Percentiles rank a stretch among this genome's conserved stretches.
These are phyloP conservation scores for Calvatia gigantea DNA, from an alignment of 768 basidiomycete genomes.

Conservation along the genomic window DNA sequence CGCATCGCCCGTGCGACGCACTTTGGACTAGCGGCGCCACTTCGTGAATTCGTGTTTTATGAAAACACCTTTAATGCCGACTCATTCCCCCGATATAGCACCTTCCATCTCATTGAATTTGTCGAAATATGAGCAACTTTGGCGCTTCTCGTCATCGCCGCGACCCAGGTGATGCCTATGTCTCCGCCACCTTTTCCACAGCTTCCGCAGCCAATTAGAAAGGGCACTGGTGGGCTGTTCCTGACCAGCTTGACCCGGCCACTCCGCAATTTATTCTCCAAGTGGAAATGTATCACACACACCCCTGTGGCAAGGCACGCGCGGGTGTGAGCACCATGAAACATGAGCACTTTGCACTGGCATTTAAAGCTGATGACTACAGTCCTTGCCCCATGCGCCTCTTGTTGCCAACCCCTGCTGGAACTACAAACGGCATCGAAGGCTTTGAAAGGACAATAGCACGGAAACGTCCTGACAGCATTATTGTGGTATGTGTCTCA, in stretches of 20 bases:
- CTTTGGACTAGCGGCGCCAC: slow-evolving; percentile 9
- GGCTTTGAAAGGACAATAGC: neutral
- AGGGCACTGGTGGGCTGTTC: slow-evolving; percentile 2
- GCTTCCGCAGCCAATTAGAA: slow-evolving; percentile 9
- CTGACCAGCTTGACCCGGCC: slow-evolving; percentile 3
- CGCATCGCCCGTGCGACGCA: slow-evolving; percentile 3
- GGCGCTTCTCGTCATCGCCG: slow-evolving; percentile 23
- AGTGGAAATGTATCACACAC: slow-evolving; percentile 13
- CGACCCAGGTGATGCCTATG: slow-evolving; percentile 14
- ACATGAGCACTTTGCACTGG: slow-evolving; percentile 14
- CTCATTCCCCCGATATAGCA: slow-evolving; percentile 22
- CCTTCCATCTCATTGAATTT: slow-evolving; percentile 12
- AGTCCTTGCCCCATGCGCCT: neutral
- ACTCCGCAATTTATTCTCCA: slow-evolving; percentile 1
- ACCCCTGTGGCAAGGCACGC: slow-evolving; percentile 16
- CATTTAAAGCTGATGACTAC: slow-evolving; percentile 13
- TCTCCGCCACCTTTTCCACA: slow-evolving; percentile 5
- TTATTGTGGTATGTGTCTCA: neutral
- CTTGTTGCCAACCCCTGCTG: neutral
- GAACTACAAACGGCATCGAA: neutral
- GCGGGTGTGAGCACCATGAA: slow-evolving; percentile 13
- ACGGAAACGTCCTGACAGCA: neutral
- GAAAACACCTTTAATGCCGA: neutral
- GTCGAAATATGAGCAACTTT: slow-evolving; percentile 14
- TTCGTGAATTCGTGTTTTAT: neutral